Conservation (phyloP, 768 basidiomycete species). For the Amanita molliuscula region DNA sequence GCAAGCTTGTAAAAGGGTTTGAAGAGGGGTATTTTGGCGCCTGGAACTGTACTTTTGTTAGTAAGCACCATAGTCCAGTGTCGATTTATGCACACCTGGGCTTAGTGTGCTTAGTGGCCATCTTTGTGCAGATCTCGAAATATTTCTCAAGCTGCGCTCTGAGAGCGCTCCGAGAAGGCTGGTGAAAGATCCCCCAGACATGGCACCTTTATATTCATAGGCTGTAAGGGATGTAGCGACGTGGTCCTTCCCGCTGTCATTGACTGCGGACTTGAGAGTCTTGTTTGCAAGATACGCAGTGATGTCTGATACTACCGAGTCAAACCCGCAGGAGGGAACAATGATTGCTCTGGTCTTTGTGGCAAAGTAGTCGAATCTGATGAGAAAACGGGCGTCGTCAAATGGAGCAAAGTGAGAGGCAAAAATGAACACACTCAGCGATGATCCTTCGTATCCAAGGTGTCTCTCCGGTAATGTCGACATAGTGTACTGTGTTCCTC, state of each 20-base stretch:
- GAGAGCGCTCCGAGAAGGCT: conserved; percentile 27
- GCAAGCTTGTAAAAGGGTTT: conserved; percentile 26
- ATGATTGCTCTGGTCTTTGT: conserved; percentile 64
- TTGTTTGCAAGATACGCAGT: conserved; percentile 58
- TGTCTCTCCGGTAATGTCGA: conserved; percentile 74
- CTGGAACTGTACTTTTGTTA: neutral
- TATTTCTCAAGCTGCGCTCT: conserved; percentile 25
- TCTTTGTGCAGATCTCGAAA: conserved; percentile 17
- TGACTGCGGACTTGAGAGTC: conserved; percentile 41
- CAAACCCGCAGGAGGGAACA: conserved; percentile 69
- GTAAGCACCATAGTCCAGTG: neutral
- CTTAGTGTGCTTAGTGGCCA: conserved; percentile 25
- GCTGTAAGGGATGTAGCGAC: conserved; percentile 47
- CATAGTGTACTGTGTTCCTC: conserved; percentile 66
- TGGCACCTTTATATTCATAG: conserved; percentile 31
- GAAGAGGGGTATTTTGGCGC: conserved; percentile 5
- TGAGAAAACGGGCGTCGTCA: conserved; percentile 9
- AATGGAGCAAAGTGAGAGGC: neutral
- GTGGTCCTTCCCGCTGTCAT: conserved; percentile 10
- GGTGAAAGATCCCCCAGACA: conserved; percentile 60
- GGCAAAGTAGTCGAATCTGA: conserved; percentile 64
- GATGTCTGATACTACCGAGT: conserved; percentile 71
- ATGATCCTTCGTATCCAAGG: conserved; percentile 60
- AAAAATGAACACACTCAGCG: conserved; percentile 28
- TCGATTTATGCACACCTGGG: conserved; percentile 22